Evolutionary conservation across 192 early-diverging fungal genomes (phyloP).

Genomic region (Fimicolochytrium jonesii): DNA sequence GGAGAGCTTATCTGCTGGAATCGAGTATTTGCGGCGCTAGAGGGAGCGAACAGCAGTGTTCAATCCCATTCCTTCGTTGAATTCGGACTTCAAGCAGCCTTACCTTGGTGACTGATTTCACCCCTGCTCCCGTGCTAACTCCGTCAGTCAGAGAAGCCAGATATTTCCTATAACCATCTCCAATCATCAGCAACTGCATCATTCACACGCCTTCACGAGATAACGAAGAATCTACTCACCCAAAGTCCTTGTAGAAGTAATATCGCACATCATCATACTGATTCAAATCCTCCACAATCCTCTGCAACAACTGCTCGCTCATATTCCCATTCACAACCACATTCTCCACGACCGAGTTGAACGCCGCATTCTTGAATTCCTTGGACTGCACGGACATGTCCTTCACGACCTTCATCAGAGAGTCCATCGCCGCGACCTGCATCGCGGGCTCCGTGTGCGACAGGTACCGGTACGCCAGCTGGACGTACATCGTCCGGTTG

Average conservation of each 20-base stretch:
- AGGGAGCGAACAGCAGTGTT: no score
- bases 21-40: slow-evolving; percentile 3
- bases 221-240: no score
- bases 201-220: no score
- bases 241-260: slow-evolving; percentile 72
- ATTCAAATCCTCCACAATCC: slow-evolving; percentile 69
- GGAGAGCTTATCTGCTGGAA: slow-evolving; percentile 11
- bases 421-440: slow-evolving; percentile 69
- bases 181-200: no score
- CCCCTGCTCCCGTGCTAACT: neutral
- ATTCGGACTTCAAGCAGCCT: no score
- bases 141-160: slow-evolving; percentile 1
- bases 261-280: slow-evolving; percentile 80
- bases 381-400: slow-evolving; percentile 52
- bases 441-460: slow-evolving; percentile 62
- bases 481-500: slow-evolving; percentile 67
- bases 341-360: slow-evolving; percentile 46
- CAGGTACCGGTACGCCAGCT: slow-evolving; percentile 50
- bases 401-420: slow-evolving; percentile 66
- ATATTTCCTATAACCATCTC: neutral
- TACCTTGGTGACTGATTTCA: no score
- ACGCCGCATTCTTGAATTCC: slow-evolving; percentile 73
- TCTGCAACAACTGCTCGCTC: slow-evolving; percentile 42
- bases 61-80: no score
- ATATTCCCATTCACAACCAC: slow-evolving; percentile 47